phyloP scores from a whole-genome alignment of 192 early-diverging fungal genomes.

The Kickxella alabastrina region DNA sequence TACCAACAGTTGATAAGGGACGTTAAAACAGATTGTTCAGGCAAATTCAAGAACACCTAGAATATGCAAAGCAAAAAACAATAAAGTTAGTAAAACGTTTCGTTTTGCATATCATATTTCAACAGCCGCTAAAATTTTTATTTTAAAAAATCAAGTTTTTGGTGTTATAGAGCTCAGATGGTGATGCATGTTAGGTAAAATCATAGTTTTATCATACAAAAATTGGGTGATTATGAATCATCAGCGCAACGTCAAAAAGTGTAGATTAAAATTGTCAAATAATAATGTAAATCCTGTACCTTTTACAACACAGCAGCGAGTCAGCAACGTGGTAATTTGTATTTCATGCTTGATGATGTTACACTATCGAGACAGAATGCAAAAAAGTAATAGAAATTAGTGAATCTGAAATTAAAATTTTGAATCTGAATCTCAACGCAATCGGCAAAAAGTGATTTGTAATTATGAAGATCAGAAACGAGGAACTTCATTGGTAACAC shows the following conservation, averaged over 20 bases:
- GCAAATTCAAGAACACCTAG: too few relatives aligned
- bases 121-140: too few relatives aligned
- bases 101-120: too few relatives aligned
- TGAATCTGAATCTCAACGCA: too few relatives aligned
- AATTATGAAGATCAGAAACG: slow-evolving; percentile 44
- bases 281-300: too few relatives aligned
- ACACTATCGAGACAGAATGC: neutral
- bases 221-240: slow-evolving; percentile 28
- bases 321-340: neutral
- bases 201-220: slow-evolving; percentile 18
- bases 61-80: too few relatives aligned
- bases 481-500: slow-evolving; percentile 53
- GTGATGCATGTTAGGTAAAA: slow-evolving; percentile 51
- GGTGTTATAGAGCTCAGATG: slow-evolving; percentile 50
- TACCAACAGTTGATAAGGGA: too few relatives aligned
- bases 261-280: too few relatives aligned
- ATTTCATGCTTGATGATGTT: too few relatives aligned
- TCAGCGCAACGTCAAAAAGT: slow-evolving; percentile 27
- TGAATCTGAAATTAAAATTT: neutral
- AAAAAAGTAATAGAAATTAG: neutral
- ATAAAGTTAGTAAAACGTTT: too few relatives aligned
- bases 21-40: too few relatives aligned
- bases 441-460: neutral
- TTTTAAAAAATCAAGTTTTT: neutral
- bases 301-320: too few relatives aligned